Evolutionary conservation across 164 flowering plant genomes (phyloP).

Genomic region (Aristolochia contorta): DNA sequence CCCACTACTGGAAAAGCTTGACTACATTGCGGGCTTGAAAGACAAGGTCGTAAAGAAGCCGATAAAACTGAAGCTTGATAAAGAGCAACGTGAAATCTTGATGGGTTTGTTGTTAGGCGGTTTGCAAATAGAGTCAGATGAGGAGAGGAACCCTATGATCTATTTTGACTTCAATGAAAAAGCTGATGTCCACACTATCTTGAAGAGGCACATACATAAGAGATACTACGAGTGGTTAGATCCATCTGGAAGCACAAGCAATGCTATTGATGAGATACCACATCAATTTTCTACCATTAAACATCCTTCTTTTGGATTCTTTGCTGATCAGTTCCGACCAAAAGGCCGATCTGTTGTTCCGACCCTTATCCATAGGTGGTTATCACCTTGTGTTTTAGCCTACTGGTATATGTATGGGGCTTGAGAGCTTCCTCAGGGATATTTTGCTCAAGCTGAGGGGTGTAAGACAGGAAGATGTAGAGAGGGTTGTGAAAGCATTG

Average conservation of each 20-base stretch:
- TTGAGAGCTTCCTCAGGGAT: conserved; percentile 68
- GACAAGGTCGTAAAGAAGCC: conserved; percentile 45
- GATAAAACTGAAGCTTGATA: conserved; percentile 50
- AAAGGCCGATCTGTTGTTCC: conserved; percentile 46
- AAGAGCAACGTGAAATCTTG: conserved; percentile 76
- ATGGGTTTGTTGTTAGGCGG: conserved; percentile 89
- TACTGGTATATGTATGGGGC: conserved; percentile 97
- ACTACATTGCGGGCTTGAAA: conserved; percentile 41
- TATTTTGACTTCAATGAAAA: conserved; percentile 54
- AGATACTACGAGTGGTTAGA: conserved; percentile 70
- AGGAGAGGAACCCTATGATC: conserved; percentile 39
- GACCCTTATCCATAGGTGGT: conserved; percentile 82
- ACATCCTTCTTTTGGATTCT: conserved; percentile 66
- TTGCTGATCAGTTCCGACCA: conserved; percentile 80
- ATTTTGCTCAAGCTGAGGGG: conserved; percentile 64
- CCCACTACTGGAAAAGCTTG: conserved; percentile 54
- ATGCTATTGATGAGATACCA: conserved; percentile 44
- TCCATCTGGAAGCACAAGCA: conserved; percentile 20
- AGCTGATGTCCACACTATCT: conserved; percentile 26
- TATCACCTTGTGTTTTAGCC: conserved; percentile 83
- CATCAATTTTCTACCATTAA: conserved; percentile 37
- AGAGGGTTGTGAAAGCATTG: conserved; percentile 44
- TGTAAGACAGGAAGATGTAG: conserved; percentile 45
- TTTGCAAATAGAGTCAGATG: conserved; percentile 49
- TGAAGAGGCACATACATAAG: conserved; percentile 55